A percentile compares a stretch with the other conserved stretches of the same genome.
phyloP scores from a whole-genome alignment of 164 flowering plant genomes.

The Vitis rupestris region DNA sequence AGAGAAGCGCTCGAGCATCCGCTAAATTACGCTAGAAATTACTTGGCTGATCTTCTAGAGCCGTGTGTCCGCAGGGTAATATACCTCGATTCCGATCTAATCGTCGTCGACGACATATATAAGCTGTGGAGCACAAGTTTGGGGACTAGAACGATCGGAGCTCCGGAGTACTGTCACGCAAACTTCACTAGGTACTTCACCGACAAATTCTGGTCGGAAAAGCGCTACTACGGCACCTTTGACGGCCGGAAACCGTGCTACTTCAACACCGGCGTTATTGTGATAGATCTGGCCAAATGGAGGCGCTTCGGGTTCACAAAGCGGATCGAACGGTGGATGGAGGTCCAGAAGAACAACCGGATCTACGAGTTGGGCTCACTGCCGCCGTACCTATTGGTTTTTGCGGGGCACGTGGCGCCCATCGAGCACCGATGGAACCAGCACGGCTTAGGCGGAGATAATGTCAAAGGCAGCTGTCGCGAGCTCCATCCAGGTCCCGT shows the following conservation, averaged over 20 bases:
- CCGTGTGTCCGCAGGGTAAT: conserved; percentile 70
- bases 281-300: conserved; percentile 84
- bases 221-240: conserved; percentile 45
- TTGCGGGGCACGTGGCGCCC: conserved; percentile 92
- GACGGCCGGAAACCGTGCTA: conserved; percentile 73
- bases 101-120: conserved; percentile 74
- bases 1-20: conserved; percentile 90
- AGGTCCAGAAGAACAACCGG: conserved; percentile 75
- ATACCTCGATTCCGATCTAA: conserved; percentile 85
- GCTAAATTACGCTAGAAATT: conserved; percentile 83
- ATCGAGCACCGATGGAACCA: conserved; percentile 98
- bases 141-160: conserved; percentile 67
- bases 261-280: conserved; percentile 99
- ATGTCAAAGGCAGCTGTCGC: conserved; percentile 86
- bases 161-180: conserved; percentile 94
- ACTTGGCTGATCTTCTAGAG: conserved; percentile 70
- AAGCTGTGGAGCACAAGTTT: conserved; percentile 69
- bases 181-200: conserved; percentile 89
- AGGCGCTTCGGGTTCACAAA: conserved; percentile 74
- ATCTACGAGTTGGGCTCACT: conserved; percentile 95
- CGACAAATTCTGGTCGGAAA: conserved; percentile 51
- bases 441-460: conserved; percentile 95
- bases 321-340: conserved; percentile 95
- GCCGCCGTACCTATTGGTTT: conserved; percentile 88
- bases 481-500: conserved; percentile 91